Percentiles rank a stretch among this genome's conserved stretches.
phyloP scores from a whole-genome alignment of 179 eudicot genomes.

The Sideroxylon spinosum region DNA sequence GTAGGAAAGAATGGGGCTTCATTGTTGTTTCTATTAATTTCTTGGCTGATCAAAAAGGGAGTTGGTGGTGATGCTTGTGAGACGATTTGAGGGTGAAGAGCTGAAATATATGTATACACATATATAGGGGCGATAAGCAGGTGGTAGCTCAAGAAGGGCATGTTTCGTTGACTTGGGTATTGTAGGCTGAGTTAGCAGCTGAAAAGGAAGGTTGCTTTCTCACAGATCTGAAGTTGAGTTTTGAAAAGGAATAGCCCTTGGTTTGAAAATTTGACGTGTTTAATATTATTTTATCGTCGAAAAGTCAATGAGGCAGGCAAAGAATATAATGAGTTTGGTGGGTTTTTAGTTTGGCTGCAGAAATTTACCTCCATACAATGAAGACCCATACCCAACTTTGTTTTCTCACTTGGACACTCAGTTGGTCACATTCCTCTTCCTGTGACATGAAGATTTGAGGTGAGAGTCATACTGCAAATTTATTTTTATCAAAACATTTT shows the following conservation, averaged over 20 bases:
- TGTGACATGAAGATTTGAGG: too few species aligned
- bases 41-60: neutral
- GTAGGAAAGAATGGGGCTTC: neutral
- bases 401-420: neutral
- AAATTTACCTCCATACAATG: neutral
- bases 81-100: neutral
- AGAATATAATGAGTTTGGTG: neutral
- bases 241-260: constrained; percentile 1
- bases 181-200: neutral
- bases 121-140: constrained; percentile 2
- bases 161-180: constrained; percentile 9
- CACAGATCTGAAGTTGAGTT: neutral
- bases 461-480: too few species aligned
- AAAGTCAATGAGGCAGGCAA: neutral
- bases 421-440: too few species aligned
- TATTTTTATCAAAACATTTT: too few species aligned
- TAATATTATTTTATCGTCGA: neutral
- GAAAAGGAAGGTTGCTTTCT: neutral
- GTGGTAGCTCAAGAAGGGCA: neutral
- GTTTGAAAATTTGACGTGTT: constrained; percentile 5
- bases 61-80: neutral
- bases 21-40: neutral
- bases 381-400: neutral
- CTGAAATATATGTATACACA: too few species aligned
- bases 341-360: neutral